Evolutionary conservation across 352 stramenopile genomes (phyloP).

Genomic region (Globisporangium alternatum): DNA sequence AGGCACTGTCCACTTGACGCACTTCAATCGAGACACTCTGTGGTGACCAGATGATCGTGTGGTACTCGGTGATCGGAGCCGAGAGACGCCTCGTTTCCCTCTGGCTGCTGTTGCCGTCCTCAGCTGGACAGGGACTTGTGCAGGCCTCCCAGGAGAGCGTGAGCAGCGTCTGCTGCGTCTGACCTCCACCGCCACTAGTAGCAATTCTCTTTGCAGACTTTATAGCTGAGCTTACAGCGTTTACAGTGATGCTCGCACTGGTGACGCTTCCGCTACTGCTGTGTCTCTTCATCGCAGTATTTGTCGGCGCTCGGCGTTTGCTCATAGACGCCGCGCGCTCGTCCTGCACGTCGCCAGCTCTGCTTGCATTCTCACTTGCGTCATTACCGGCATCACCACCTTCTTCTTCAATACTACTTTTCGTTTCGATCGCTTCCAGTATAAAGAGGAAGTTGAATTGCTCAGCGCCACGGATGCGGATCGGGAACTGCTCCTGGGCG

Average conservation of each 20-base stretch:
- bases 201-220: not conserved
- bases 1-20: not conserved
- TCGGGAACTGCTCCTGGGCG: slow-evolving; percentile 52
- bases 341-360: not conserved
- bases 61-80: slow-evolving; percentile 55
- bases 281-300: slow-evolving; percentile 10
- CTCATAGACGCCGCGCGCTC: slow-evolving; percentile 14
- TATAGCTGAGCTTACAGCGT: not conserved
- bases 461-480: slow-evolving; percentile 45
- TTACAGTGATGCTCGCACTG: not conserved
- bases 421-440: slow-evolving; percentile 29
- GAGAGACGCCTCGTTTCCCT: not conserved
- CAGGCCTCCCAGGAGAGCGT: slow-evolving; percentile 57
- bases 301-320: not conserved
- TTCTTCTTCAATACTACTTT: slow-evolving; percentile 7
- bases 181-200: not conserved
- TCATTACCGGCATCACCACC: not conserved
- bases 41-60: slow-evolving; percentile 66
- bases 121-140: not conserved
- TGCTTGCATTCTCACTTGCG: not conserved
- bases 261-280: slow-evolving; percentile 13
- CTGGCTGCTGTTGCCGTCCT: not conserved
- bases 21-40: slow-evolving; percentile 12
- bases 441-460: slow-evolving; percentile 66
- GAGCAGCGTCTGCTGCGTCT: slow-evolving; percentile 49